These are phyloP conservation scores for Fusarium falciforme DNA, from an alignment of 2,329 filamentous ascomycete species.

Conservation along the genomic window DNA sequence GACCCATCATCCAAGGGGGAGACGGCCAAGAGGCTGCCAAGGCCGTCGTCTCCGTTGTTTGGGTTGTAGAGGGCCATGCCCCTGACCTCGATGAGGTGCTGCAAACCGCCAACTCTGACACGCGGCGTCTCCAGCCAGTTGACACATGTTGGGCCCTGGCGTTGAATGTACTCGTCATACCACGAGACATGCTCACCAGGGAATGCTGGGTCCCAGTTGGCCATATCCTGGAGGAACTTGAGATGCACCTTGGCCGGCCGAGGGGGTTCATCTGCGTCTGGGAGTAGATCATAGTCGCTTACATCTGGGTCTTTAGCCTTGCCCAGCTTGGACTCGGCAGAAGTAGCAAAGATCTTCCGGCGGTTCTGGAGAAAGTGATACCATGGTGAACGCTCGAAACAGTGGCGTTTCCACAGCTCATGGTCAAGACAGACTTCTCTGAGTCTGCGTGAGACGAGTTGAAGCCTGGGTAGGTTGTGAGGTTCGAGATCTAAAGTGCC, in stretches of 20 bases:
- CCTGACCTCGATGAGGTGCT: slow-evolving; percentile 72
- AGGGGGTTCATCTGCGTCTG: slow-evolving; percentile 40
- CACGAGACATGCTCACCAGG: slow-evolving; percentile 79
- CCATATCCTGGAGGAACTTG: slow-evolving; percentile 64
- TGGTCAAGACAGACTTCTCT: slow-evolving; percentile 78
- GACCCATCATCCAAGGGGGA: slow-evolving; percentile 88
- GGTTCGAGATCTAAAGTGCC: slow-evolving; percentile 50
- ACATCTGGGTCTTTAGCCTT: slow-evolving; percentile 14
- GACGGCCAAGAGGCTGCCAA: slow-evolving; percentile 67
- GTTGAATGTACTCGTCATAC: slow-evolving; percentile 90
- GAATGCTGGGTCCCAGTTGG: slow-evolving; percentile 87
- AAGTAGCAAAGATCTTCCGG: slow-evolving; percentile 48
- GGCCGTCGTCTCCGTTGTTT: slow-evolving; percentile 60
- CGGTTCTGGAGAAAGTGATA: slow-evolving; percentile 67
- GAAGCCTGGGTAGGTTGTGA: slow-evolving; percentile 68
- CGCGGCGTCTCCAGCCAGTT: slow-evolving; percentile 80
- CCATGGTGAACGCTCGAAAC: slow-evolving; percentile 77
- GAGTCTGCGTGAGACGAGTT: slow-evolving; percentile 75
- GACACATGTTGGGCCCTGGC: slow-evolving; percentile 78
- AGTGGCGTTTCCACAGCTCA: slow-evolving; percentile 79
- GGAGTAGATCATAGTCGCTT: slow-evolving; percentile 17
- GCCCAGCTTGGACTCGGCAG: slow-evolving; percentile 14
- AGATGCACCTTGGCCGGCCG: slow-evolving; percentile 28
- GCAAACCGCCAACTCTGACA: slow-evolving; percentile 53
- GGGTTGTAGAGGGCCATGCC: slow-evolving; percentile 76